A percentile compares a stretch with the other conserved stretches of the same genome.
phyloP scores from a whole-genome alignment of 352 stramenopile species.

The Pythium aristosporum region DNA sequence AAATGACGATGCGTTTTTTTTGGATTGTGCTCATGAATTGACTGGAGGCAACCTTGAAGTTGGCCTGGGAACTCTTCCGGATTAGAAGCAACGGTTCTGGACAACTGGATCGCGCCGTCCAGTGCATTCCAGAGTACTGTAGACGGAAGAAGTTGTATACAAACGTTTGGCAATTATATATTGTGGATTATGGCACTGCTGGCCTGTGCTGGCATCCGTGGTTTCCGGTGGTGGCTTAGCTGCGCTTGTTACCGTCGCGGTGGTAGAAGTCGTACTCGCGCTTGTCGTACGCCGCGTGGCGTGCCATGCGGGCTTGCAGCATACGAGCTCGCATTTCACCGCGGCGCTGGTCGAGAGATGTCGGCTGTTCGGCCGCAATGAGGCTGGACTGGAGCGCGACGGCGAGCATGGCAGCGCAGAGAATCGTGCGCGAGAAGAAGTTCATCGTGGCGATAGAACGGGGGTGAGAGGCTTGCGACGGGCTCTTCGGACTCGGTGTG shows the following conservation, averaged over 20 bases:
- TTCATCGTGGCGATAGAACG: conserved; percentile 14
- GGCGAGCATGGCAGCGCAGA: conserved; percentile 10
- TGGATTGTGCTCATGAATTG: not conserved
- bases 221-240: not conserved
- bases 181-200: not conserved
- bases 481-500: not conserved
- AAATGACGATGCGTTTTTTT: conserved; percentile 12
- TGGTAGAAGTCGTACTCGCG: conserved; percentile 28
- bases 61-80: not conserved
- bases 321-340: conserved; percentile 25
- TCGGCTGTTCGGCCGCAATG: conserved; percentile 4
- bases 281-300: conserved; percentile 22
- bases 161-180: no score
- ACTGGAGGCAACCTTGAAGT: conserved; percentile 7
- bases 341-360: conserved; percentile 24
- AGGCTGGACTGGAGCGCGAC: conserved; percentile 11
- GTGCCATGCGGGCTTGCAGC: conserved; percentile 20
- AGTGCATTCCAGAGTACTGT: not conserved
- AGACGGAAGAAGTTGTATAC: not conserved
- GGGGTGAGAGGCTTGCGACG: not conserved
- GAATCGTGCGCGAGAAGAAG: conserved; percentile 14
- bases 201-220: not conserved
- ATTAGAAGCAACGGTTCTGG: not conserved
- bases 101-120: not conserved
- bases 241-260: conserved; percentile 16